A percentile compares a stretch with the other conserved stretches of the same genome.
Evolutionary conservation across 306 rosid genomes (phyloP).

Genomic region (Quillaja saponaria): DNA sequence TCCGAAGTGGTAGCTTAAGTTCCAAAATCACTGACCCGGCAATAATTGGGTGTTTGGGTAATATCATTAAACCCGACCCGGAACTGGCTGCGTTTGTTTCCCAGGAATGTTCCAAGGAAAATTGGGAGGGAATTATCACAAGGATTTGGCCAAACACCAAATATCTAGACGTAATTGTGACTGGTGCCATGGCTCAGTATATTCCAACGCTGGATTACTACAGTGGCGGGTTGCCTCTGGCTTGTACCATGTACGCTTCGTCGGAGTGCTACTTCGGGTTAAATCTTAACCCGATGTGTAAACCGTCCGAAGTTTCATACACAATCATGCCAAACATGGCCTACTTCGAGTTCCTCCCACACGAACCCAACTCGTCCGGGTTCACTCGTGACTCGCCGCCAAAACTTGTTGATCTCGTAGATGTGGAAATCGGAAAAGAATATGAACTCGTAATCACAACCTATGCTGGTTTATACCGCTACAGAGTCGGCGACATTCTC

Average conservation of each 20-base stretch:
- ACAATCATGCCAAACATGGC: no score
- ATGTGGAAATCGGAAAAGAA: conserved; percentile 64
- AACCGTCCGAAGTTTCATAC: no score
- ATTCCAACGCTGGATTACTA: conserved; percentile 77
- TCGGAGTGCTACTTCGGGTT: conserved; percentile 92
- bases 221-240: conserved; percentile 65
- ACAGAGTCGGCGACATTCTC: conserved; percentile 87
- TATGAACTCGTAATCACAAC: conserved; percentile 83
- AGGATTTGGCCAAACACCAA: conserved; percentile 95
- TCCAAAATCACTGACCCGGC: conserved; percentile 60
- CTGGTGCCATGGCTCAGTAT: conserved; percentile 98
- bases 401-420: conserved; percentile 64
- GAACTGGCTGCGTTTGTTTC: conserved; percentile 59
- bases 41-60: conserved; percentile 45
- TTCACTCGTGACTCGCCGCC: conserved; percentile 60
- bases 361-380: conserved; percentile 45
- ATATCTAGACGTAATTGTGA: conserved; percentile 82
- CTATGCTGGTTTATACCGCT: conserved; percentile 74
- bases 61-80: conserved; percentile 48
- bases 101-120: conserved; percentile 48
- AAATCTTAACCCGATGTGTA: conserved; percentile 78
- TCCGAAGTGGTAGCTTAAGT: conserved; percentile 62
- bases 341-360: conserved; percentile 81
- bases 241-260: conserved; percentile 93
- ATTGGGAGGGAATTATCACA: conserved; percentile 72